Evolutionary conservation across 257 asterid species (phyloP), one percentile per base, ranked within the genome.

Genomic region (Primulina tabacum): DNA sequence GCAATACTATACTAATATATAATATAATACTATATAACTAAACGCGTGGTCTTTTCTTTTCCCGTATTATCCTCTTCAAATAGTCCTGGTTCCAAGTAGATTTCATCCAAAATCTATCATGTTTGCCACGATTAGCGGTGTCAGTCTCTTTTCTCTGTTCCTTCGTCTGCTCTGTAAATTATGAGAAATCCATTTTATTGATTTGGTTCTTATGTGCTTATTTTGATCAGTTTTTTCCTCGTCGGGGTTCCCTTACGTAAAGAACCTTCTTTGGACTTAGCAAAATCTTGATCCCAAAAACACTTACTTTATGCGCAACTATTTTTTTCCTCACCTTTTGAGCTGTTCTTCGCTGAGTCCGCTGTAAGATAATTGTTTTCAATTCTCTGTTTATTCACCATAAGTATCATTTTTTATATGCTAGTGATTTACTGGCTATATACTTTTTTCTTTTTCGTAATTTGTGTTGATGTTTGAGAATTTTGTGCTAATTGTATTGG

Each of bases 1-100:
- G 21, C 69, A 29, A 59, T 68, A 60, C 7, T 33, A 74, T 10
- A 40, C 18, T 16, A 68, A 47, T 62, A 57, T 72, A 17, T 35
- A 24, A 57, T 72, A 17, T 35, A 24, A 24, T 24, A 24, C 26
- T 24, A 0, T 24, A 24, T 24, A 24, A 24, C 0, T 24, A 30
- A 58, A 73, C 66, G 40, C 69, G 67, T 69, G 71, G 79, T 55
- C 63, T 50, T 61, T 38, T 34, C 40, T 58, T 57, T 65, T 65
- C 67, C 67, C 43, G 67, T 74, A 63, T 78, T 78, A 52, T 62
- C 60, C 67, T 62, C 77, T 71, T 40, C 62, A 56, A 63, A 62
- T 53, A 43, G n/a, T 47, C 43, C 35, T 55, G 29, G 74, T n/a
- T 8, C 38, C 38, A 69, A 24, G 32, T 30, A 59, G 60, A 70